These are phyloP conservation scores for Fraxinus excelsior DNA, from an alignment of 257 asterid species.

Conservation along the genomic window DNA sequence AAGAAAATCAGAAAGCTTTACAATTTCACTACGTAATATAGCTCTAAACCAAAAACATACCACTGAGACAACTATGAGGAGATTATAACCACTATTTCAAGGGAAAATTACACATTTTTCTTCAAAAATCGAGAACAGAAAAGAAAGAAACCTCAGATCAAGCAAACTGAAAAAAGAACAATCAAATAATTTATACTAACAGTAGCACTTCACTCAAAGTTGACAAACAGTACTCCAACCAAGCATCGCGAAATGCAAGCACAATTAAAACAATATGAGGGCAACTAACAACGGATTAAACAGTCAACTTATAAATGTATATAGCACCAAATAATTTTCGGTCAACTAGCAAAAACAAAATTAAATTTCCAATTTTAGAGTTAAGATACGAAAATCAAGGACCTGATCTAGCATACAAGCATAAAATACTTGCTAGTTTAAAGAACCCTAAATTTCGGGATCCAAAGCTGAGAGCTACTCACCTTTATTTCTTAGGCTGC, in stretches of 20 bases:
- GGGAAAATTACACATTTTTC: background rate
- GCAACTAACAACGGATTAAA: conserved; percentile 15
- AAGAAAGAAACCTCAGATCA: background rate
- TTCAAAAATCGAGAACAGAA: background rate
- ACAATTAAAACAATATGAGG: background rate
- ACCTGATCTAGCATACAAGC: conserved; percentile 28
- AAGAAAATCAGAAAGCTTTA: too few species aligned
- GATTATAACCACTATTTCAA: too few species aligned
- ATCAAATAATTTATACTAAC: background rate
- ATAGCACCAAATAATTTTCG: conserved; percentile 9
- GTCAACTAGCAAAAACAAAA: conserved; percentile 8
- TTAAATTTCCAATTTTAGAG: background rate
- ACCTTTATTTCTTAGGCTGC: conserved; percentile 53
- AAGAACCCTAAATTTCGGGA: conserved; percentile 46
- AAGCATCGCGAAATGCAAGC: background rate
- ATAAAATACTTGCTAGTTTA: background rate
- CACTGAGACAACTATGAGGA: too few species aligned
- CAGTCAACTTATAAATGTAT: conserved; percentile 18
- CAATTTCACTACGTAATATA: too few species aligned
- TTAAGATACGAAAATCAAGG: conserved; percentile 16
- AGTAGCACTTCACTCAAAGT: background rate
- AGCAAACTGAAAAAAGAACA: background rate
- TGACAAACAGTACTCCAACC: background rate
- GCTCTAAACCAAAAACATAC: too few species aligned
- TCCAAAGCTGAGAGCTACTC: conserved; percentile 29